phyloP scores from a whole-genome alignment of 257 asterid genomes.

The Nicotiana sylvestris region DNA sequence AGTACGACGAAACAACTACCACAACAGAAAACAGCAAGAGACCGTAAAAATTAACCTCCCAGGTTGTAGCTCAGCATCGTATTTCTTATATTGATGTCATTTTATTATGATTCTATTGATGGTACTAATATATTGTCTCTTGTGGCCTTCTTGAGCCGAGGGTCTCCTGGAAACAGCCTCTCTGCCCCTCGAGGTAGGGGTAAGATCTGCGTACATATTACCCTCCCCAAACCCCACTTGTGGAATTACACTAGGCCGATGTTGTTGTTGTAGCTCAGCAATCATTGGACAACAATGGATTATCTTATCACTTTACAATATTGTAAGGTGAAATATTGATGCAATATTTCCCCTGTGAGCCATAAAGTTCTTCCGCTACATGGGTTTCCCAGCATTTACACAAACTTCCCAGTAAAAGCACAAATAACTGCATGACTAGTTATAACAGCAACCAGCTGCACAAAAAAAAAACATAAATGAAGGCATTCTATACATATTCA shows the following conservation, averaged over 20 bases:
- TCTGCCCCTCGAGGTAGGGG: too few species aligned
- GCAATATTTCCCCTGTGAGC: neutral
- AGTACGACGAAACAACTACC: neutral
- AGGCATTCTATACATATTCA: conserved; percentile 1
- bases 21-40: neutral
- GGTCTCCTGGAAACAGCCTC: too few species aligned
- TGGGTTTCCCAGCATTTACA: neutral
- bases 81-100: too few species aligned
- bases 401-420: neutral
- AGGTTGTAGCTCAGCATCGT: neutral
- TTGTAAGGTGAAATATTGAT: neutral
- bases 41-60: neutral
- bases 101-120: too few species aligned
- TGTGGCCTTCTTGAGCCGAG: too few species aligned
- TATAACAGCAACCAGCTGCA: neutral
- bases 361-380: neutral
- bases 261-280: neutral
- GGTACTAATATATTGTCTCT: too few species aligned
- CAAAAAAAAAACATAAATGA: neutral
- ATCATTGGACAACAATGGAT: neutral
- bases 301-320: neutral
- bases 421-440: neutral
- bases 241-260: too few species aligned
- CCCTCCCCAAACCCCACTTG: too few species aligned
- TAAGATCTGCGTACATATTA: too few species aligned